Conservation (phyloP, 208 protist genomes). For the Wallacemonas sp. region DNA sequence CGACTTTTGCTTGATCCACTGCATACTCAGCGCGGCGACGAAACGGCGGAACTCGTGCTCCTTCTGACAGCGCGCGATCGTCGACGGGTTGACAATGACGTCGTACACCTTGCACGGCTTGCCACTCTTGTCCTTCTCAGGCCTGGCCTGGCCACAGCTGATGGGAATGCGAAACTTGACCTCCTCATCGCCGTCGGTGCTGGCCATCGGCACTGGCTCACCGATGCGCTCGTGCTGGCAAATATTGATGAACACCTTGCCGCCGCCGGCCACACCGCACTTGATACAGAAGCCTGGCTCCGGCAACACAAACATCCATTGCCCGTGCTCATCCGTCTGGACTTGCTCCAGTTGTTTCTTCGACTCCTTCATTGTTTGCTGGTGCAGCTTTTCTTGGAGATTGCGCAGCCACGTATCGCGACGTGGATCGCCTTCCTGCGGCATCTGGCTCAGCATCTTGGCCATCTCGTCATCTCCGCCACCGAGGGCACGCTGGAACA, state of each 20-base stretch:
- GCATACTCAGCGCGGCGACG: constrained; percentile 85
- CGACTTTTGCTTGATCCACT: constrained; percentile 90
- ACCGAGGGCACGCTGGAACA: constrained; percentile 68
- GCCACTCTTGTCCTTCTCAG: constrained; percentile 82
- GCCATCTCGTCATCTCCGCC: constrained; percentile 25
- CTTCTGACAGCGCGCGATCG: constrained; percentile 59
- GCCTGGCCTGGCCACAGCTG: constrained; percentile 84
- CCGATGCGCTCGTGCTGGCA: constrained; percentile 83
- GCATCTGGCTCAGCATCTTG: constrained; percentile 56
- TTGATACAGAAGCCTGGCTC: constrained; percentile 88
- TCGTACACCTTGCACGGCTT: constrained; percentile 91
- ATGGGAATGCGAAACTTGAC: constrained; percentile 84
- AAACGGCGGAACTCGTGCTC: constrained; percentile 88
- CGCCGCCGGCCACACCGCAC: constrained; percentile 51
- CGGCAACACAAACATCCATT: constrained; percentile 89
- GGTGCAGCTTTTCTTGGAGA: constrained; percentile 68
- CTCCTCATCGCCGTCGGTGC: constrained; percentile 37
- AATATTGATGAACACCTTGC: constrained; percentile 92
- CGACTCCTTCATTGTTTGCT: constrained; percentile 52
- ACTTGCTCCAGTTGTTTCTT: constrained; percentile 81
- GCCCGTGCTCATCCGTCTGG: constrained; percentile 84
- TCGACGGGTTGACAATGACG: constrained; percentile 86
- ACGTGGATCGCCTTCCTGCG: constrained; percentile 66
- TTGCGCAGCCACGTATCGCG: constrained; percentile 74
- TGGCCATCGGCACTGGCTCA: constrained; percentile 83